Evolutionary conservation across 2,329 filamentous ascomycete species (phyloP).

Genomic region (Rhynchosporium graminicola): DNA sequence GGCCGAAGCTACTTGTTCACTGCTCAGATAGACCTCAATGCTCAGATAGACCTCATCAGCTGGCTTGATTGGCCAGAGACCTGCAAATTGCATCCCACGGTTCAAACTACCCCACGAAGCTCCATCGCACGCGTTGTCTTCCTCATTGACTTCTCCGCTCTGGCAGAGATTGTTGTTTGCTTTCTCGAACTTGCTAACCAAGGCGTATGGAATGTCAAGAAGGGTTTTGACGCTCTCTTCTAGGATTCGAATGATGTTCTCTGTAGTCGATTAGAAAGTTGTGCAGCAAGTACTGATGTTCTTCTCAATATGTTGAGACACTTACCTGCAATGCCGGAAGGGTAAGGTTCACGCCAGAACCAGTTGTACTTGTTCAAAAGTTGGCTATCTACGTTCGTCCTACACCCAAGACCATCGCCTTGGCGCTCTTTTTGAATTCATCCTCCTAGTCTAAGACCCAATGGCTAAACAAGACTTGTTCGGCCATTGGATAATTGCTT

Average conservation of each 20-base stretch:
- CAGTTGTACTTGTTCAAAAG: conserved; percentile 1
- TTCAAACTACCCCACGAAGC: conserved; percentile 4
- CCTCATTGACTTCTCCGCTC: neutral
- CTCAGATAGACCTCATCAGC: neutral
- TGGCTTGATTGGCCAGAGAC: conserved; percentile 10
- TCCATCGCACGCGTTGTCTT: conserved; percentile 9
- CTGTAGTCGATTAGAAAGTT: neutral
- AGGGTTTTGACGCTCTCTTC: neutral
- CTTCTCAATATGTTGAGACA: neutral
- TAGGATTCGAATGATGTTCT: conserved; percentile 1
- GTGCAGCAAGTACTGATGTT: neutral
- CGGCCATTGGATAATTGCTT: neutral
- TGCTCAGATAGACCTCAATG: neutral
- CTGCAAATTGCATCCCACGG: neutral
- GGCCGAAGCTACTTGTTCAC: neutral
- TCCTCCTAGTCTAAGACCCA: conserved; percentile 12
- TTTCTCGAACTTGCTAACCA: neutral
- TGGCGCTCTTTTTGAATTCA: neutral
- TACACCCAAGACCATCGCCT: neutral
- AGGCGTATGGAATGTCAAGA: conserved; percentile 2
- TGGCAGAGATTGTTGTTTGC: conserved; percentile 4
- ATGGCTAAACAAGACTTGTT: neutral
- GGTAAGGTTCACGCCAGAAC: neutral
- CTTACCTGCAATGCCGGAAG: conserved; percentile 1
- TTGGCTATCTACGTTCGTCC: neutral